Conservation (phyloP, 495 filamentous ascomycete genomes). For the Aspergillus asperescens region DNA sequence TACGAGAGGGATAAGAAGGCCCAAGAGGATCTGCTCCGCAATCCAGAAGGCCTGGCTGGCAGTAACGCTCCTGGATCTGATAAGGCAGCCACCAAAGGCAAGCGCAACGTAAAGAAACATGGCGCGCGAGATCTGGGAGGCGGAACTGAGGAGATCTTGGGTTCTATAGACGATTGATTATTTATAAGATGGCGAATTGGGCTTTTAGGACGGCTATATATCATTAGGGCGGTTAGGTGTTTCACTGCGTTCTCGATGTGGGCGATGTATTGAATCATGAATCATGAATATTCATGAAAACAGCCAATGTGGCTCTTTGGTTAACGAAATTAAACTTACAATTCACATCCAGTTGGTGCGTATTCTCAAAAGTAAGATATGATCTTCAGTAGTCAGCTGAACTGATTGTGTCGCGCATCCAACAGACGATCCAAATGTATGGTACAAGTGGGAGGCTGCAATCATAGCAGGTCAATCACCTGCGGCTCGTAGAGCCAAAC, state of each 20-base stretch:
- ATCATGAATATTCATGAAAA: neutral
- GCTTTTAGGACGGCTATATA: slow-evolving; percentile 4
- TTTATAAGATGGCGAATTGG: slow-evolving; percentile 3
- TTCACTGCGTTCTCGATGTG: slow-evolving; percentile 8
- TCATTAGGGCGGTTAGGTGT: slow-evolving; percentile 1
- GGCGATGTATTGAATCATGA: neutral
- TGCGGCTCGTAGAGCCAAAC: slow-evolving; percentile 79
- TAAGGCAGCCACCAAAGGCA: slow-evolving; percentile 32
- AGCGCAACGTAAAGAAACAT: slow-evolving; percentile 36
- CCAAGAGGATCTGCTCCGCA: slow-evolving; percentile 48
- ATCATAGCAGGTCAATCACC: slow-evolving; percentile 39
- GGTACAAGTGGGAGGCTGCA: neutral
- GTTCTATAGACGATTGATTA: slow-evolving; percentile 37
- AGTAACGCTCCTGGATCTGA: slow-evolving; percentile 33
- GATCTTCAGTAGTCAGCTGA: neutral
- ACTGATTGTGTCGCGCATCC: neutral
- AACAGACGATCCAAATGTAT: neutral
- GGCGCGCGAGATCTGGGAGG: slow-evolving; percentile 28
- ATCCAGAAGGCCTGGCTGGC: slow-evolving; percentile 35
- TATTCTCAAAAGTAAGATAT: neutral
- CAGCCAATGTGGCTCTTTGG: neutral
- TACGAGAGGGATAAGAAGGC: slow-evolving; percentile 55
- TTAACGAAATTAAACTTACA: neutral
- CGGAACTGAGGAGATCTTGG: slow-evolving; percentile 40
- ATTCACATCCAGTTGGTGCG: neutral